Evolutionary conservation across 1,139 yeast species (phyloP).

Genomic region (Lodderomyces oxycetoniae): DNA sequence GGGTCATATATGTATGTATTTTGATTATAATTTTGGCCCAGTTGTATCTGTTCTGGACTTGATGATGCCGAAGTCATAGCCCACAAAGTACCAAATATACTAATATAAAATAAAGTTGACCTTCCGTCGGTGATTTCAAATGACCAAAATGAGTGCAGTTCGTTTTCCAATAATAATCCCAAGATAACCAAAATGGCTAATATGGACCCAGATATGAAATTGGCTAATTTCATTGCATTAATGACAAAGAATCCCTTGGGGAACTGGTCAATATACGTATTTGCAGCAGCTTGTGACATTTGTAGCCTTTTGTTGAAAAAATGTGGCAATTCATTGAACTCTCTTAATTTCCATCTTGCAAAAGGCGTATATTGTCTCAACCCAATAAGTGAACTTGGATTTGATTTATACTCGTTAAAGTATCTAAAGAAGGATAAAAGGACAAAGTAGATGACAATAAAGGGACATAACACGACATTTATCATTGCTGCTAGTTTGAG

Average conservation of each 20-base stretch:
- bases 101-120: conserved; percentile 81
- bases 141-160: conserved; percentile 68
- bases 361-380: conserved; percentile 83
- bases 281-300: conserved; percentile 73
- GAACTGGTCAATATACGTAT: conserved; percentile 81
- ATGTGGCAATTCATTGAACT: conserved; percentile 88
- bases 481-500: conserved; percentile 85
- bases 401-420: conserved; percentile 86
- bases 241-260: conserved; percentile 67
- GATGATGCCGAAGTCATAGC: conserved; percentile 48
- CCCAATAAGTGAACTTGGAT: conserved; percentile 80
- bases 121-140: conserved; percentile 81
- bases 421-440: conserved; percentile 82
- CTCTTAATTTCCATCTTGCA: conserved; percentile 94
- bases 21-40: conserved; percentile 15
- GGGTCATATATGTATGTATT: conserved; percentile 72
- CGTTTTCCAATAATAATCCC: conserved; percentile 82
- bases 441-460: conserved; percentile 76
- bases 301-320: conserved; percentile 75
- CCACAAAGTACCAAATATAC: conserved; percentile 78
- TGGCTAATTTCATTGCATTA: conserved; percentile 56
- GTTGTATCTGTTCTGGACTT: neutral
- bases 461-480: conserved; percentile 78
- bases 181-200: conserved; percentile 81
- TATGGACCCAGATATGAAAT: conserved; percentile 83